Base-by-base conservation (phyloP, 768 basidiomycete species). In the Serendipita sp. region DNA sequence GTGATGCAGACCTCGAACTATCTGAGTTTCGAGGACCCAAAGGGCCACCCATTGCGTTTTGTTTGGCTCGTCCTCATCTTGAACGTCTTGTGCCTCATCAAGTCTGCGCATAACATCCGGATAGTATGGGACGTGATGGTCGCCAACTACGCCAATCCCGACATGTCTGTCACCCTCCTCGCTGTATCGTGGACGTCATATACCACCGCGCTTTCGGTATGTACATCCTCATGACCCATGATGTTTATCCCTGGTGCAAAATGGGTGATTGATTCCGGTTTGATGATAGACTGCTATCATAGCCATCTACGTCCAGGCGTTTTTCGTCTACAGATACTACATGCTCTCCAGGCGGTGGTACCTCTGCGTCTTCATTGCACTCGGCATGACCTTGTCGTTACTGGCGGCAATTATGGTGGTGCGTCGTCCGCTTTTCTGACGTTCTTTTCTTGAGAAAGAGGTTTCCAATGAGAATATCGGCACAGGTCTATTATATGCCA, bases 21-120 rank as follows among this genome's bases (percentile, higher is more conserved):
- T 2, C 31, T 58, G 1, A 34, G 53, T 26, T 58, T 5, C 33
- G 11, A 31, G 13, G 53, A 58, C n/a, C 24, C 33, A 0, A 31
- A 58, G 11, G 53, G 53, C 0, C 22, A 11, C 11, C 11, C 22
- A 9, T 4, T 13, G 17, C 24, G 53, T 5, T 31, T 58, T 20
- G n/a, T 31, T n/a, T 58, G 53, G 53, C 53, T 58, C 5, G 53
- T 58, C 53, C 17, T 58, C 53, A 11, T 58, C 33, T 26, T 58
- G 17, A 28, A n/a, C 26, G 1, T 58, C 11, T n/a, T 58, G 30
- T 58, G 53, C 30, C 33, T 28, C 33, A 9, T 58, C 2, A 58
- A 58, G 53, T 22, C 24, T 4, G 11, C 53, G 4, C 53, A 58
- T 9, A 58, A 58, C 26, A 58, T 58, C 31, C 17, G 11, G 24